Base-by-base conservation (phyloP, 176 grass and related monocot genomes). In the Avena atlantica region DNA sequence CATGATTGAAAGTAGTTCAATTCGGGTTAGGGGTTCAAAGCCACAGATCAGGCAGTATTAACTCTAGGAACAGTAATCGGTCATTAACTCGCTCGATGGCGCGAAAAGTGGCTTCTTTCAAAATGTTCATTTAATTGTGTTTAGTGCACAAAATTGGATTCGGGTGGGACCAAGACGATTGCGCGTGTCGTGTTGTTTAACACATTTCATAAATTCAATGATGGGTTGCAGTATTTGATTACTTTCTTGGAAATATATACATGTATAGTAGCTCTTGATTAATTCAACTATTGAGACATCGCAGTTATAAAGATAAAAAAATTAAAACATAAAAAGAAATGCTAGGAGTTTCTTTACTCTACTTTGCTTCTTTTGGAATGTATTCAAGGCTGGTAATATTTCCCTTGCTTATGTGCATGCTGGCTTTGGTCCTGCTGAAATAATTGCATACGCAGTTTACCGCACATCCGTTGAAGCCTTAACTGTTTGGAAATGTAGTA, bases 311-410 rank as follows among this genome's bases (percentile, higher is more conserved):
- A 72, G 10, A 47, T 9, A 74, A 44, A 74, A 53, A 21, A n/a
- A 12, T 15, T 52, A 37, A 61, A 85, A 52, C 25, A 44, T 12
- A 65, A 65, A 76, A 17, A 36, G 3, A 65, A 75, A 78, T 68
- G 34, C 23, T 69, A 78, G 7, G 40, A 86, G 62, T 79, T 58
- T 79, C 15, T 45, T 79, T 31, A 69, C 21, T 31, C 34, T 69
- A 16, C 19, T 67, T 68, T 68, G 2, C 50, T 69, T 56, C 10
- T 86, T 69, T 69, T 44, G 52, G 23, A 68, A 86, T 42, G 80
- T 69, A 6, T 37, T 19, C 9, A 53, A 37, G 29, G 20, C 14
- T 68, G 75, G 14, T 86, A 67, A 55, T 68, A 12, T 78, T 78
- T 78, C 40, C 58, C n/a, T 69, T 78, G 69, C 10, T 17, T 61